Percentiles rank a stretch among this genome's conserved stretches.
Evolutionary conservation across 768 basidiomycete species (phyloP).

Genomic region (Tubosaeta brunneosetosa): DNA sequence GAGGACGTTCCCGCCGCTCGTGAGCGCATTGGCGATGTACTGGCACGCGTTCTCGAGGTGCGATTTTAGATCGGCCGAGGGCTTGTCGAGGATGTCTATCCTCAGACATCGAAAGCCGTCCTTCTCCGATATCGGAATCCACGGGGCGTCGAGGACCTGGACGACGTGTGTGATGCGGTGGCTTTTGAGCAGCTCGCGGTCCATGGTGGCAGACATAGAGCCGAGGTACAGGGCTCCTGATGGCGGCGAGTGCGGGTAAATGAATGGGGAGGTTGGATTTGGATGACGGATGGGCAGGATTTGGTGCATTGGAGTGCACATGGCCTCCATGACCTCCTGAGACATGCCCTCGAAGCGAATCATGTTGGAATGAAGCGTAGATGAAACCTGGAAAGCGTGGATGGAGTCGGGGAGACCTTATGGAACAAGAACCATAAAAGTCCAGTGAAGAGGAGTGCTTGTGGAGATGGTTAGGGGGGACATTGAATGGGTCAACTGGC

Average conservation of each 20-base stretch:
- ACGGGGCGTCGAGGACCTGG: conserved; percentile 63
- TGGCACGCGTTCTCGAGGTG: conserved; percentile 66
- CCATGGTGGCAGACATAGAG: conserved; percentile 57
- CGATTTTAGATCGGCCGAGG: conserved; percentile 56
- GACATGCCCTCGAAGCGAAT: conserved; percentile 75
- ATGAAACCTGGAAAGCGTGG: not conserved
- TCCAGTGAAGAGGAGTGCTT: not conserved
- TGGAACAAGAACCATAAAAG: not conserved
- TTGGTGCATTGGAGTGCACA: conserved; percentile 83
- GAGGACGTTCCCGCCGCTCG: conserved; percentile 58
- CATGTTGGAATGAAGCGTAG: conserved; percentile 37
- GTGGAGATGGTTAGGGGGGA: conserved; percentile 9
- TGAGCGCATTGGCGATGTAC: conserved; percentile 60
- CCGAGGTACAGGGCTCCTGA: conserved; percentile 65
- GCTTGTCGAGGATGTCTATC: conserved; percentile 63
- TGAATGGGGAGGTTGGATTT: conserved; percentile 12
- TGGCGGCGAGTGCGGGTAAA: conserved; percentile 14
- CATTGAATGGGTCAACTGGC: not conserved
- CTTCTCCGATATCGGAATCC: conserved; percentile 47
- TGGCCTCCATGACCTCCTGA: conserved; percentile 73
- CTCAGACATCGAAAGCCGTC: conserved; percentile 53
- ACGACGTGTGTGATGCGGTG: conserved; percentile 57
- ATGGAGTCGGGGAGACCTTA: conserved; percentile 1
- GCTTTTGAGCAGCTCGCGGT: conserved; percentile 45
- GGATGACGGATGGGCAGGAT: conserved; percentile 45